Evolutionary conservation across 2,329 filamentous ascomycete genomes (phyloP), one percentile per base, ranked within the genome.

Genomic region (Sporothrix schenckii): DNA sequence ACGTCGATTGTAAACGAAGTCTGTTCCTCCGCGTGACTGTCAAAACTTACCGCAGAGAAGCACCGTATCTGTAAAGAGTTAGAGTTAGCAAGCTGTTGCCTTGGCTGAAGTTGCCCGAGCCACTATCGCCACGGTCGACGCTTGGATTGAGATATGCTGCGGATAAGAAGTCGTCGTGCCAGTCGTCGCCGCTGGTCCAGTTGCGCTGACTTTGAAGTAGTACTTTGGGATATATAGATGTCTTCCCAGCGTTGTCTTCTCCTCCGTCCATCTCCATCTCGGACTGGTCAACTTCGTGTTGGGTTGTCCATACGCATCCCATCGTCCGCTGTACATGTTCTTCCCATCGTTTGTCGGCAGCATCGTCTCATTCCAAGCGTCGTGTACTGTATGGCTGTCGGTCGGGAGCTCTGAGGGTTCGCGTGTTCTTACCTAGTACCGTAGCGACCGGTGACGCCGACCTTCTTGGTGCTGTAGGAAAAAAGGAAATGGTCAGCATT

Each of bases 391-490:
- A 60, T 61, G 5, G 14, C 52, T 6, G 27, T 34, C 30, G 54
- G 44, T 44, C n/a, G n/a, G 6, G n/a, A 16, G 13, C 60, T 30
- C 34, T n/a, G 39, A 34, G 44, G 19, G 44, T 39, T 3, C 47
- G 56, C 7, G 2, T 30, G 14, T 72, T 72, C 74, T 75, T 68
- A 75, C 74, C 74, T 73, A 71, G 70, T 76, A 78, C 77, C 77
- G 76, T 96, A 75, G 50, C 74, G 74, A 86, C 94, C 92, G 87
- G 94, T 97, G 84, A 97, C 94, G 84, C 93, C 93, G 90, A 97
- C 93, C 92, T 97, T 96, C 91, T 92, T 96, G 77, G 93, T 96
- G 87, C 93, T 75, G 58, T 47, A 47, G 41, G 27, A 34, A 63
- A 39, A 68, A 54, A 54, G 53, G 54, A 72, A 39, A 71, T 66